Evolutionary conservation across 805 yeast genomes (phyloP).

Genomic region (Phaffomyces antillensis): DNA sequence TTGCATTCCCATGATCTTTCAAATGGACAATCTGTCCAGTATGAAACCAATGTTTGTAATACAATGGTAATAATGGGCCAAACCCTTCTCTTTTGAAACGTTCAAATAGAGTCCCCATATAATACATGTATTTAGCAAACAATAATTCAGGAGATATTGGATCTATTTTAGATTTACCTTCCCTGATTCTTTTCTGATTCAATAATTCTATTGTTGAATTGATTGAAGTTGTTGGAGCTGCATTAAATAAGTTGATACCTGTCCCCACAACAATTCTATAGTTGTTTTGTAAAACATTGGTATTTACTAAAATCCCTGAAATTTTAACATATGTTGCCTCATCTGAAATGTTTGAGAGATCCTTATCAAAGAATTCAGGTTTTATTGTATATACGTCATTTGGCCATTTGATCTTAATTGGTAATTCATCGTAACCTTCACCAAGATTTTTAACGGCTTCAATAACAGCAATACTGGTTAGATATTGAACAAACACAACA

Average conservation of each 20-base stretch:
- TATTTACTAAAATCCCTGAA: conserved; percentile 79
- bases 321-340: conserved; percentile 70
- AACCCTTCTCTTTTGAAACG: conserved; percentile 63
- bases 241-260: conserved; percentile 77
- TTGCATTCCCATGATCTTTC: conserved; percentile 41
- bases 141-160: conserved; percentile 37
- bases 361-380: conserved; percentile 48
- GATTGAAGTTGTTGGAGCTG: conserved; percentile 89
- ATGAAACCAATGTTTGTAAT: conserved; percentile 87
- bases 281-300: conserved; percentile 52
- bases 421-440: conserved; percentile 64
- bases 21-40: conserved; percentile 63
- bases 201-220: conserved; percentile 59
- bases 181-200: conserved; percentile 41
- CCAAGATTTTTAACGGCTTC: conserved; percentile 62
- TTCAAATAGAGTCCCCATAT: conserved; percentile 55
- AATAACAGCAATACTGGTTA: conserved; percentile 75
- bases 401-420: conserved; percentile 91
- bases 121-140: conserved; percentile 60
- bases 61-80: conserved; percentile 54
- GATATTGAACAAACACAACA: conserved; percentile 80
- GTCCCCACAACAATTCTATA: conserved; percentile 75
- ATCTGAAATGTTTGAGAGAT: conserved; percentile 38
- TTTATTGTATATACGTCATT: conserved; percentile 78
- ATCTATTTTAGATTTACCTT: conserved; percentile 28